Evolutionary conservation across 345 rosid species (phyloP), one percentile per base, ranked within the genome.

Genomic region (Eutrema yunnanense): DNA sequence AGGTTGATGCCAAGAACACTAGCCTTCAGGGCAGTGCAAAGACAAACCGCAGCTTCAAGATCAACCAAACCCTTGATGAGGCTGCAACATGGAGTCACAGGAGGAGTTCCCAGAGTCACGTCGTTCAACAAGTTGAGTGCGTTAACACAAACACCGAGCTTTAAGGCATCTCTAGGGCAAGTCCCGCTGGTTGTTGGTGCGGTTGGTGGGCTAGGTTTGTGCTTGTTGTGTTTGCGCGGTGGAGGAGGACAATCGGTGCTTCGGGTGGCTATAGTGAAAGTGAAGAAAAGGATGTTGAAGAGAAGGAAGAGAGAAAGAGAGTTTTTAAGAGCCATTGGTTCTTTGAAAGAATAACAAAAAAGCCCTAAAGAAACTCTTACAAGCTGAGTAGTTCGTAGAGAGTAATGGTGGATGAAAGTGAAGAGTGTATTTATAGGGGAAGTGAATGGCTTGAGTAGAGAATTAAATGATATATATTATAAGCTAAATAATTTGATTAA

Each of bases 21-120:
- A 65, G 78, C 84, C 69, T 43, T 82, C 2, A 86, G 65, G 38
- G 82, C 84, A 29, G 86, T 81, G 83, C 87, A 86, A 53, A 86
- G 86, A 82, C 88, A 86, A 74, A 74, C 49, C 9, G 86, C 84
- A 50, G 83, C 86, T 58, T 86, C 88, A 42, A 84, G 79, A 64
- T 76, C 91, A 5, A 29, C 83, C 62, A 86, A 81, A 10, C 81
- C 83, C 36, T 71, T 3, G 14, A 86, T 56, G 50, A 81, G 77
- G 33, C 76, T 12, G 30, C 88, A 86, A 57, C 88, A 83, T 6
- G 83, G 77, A 4, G 61, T 47, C 50, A 71, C 80, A 0, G 88
- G 86, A n/a, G 88, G 86, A 13, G 60, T 62, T 1, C 81, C 86
- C 12, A 81, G 14, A 9, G 79, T 75, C 42, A 79, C 34, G 29